Conservation (phyloP, 352 stramenopile genomes). For the Globisporangium heterothallicum region DNA sequence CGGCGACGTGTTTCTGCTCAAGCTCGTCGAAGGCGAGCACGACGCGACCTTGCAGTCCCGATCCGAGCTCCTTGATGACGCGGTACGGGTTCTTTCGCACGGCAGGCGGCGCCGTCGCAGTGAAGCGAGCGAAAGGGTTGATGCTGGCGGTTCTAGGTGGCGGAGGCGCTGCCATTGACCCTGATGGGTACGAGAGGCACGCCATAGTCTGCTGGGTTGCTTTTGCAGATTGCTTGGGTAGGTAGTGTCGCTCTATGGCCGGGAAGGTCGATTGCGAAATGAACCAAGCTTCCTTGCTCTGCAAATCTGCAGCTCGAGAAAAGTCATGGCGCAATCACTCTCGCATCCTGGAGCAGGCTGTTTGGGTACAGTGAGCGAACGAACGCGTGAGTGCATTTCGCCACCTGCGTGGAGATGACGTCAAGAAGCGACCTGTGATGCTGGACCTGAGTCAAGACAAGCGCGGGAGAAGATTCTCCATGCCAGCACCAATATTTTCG, state of each 20-base stretch:
- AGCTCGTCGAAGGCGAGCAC: conserved; percentile 49
- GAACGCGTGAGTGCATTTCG: too few species aligned
- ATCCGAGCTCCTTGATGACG: conserved; percentile 54
- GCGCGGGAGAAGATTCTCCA: neutral
- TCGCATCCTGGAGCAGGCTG: neutral
- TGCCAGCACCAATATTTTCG: neutral
- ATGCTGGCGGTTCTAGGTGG: neutral
- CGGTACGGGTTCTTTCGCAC: conserved; percentile 27
- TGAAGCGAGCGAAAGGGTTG: neutral
- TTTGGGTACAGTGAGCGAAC: neutral
- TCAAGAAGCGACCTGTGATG: neutral
- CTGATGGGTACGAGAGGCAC: neutral
- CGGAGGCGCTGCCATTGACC: too few species aligned
- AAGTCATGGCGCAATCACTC: neutral
- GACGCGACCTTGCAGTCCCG: conserved; percentile 59
- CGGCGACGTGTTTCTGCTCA: conserved; percentile 41
- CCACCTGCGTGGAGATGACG: too few species aligned
- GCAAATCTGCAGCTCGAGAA: neutral
- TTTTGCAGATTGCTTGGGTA: too few species aligned
- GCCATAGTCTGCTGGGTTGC: neutral
- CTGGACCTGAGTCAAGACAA: neutral
- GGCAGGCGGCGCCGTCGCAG: neutral
- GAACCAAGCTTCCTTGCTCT: neutral
- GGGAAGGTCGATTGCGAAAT: neutral
- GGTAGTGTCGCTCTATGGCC: neutral